Conservation (phyloP, 495 filamentous ascomycete genomes). For the Aspergillus bertholletiae region DNA sequence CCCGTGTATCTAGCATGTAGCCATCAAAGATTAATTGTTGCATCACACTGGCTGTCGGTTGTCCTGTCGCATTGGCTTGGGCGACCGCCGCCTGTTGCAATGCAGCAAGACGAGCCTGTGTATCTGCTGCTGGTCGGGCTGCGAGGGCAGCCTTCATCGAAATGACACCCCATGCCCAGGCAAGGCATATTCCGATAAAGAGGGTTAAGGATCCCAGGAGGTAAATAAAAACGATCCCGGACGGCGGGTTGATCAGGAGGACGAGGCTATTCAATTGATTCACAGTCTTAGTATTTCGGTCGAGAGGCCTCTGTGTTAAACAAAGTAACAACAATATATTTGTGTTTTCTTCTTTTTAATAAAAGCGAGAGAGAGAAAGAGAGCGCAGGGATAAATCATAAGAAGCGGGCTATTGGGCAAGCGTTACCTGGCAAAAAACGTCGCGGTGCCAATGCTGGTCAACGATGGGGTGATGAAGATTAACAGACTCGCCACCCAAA, state of each 20-base stretch:
- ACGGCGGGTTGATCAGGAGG: conserved; percentile 35
- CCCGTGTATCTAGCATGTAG: conserved; percentile 40
- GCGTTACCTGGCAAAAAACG: conserved; percentile 22
- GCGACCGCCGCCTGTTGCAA: conserved; percentile 28
- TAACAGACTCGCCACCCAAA: conserved; percentile 40
- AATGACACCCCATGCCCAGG: conserved; percentile 43
- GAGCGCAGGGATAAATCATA: no score
- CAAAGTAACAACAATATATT: no score
- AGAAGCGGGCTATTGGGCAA: background rate
- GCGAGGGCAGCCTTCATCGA: conserved; percentile 38
- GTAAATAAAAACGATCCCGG: conserved; percentile 36
- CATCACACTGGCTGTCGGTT: conserved; percentile 15
- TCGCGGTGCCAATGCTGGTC: conserved; percentile 18
- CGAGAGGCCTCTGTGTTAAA: no score
- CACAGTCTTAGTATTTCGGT: no score
- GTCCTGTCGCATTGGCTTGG: conserved; percentile 33
- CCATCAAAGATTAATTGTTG: conserved; percentile 32
- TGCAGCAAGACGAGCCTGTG: conserved; percentile 25
- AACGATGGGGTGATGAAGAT: conserved; percentile 38
- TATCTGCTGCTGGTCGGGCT: conserved; percentile 33
- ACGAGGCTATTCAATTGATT: conserved; percentile 28
- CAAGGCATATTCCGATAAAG: conserved; percentile 31
- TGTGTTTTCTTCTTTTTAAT: no score
- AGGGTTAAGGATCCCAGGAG: conserved; percentile 32
- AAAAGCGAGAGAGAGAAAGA: no score